Evolutionary conservation across 2,329 filamentous ascomycete genomes (phyloP).

Genomic region (Beauveria sp.): DNA sequence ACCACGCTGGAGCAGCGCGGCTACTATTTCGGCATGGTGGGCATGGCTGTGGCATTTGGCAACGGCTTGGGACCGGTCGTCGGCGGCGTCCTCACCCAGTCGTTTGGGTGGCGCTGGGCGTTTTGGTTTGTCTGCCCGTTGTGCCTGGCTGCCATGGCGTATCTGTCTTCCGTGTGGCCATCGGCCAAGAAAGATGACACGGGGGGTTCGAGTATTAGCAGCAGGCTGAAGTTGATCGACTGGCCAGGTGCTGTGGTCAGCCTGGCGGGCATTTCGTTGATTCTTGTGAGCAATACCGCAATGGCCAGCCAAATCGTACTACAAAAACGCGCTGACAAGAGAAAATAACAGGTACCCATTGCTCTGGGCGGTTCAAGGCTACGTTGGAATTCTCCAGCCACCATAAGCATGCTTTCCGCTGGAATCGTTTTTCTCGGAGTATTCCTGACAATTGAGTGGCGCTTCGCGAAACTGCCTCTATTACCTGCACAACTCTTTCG

Average conservation of each 20-base stretch:
- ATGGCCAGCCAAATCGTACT: neutral
- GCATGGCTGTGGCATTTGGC: neutral
- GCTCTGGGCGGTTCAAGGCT: neutral
- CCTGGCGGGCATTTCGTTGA: neutral
- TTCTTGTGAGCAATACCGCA: neutral
- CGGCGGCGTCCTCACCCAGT: slow-evolving; percentile 1
- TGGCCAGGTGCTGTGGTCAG: neutral
- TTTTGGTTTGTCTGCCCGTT: slow-evolving; percentile 7
- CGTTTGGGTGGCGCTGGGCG: neutral
- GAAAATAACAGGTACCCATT: neutral
- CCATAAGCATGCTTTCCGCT: neutral
- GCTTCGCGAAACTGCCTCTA: slow-evolving; percentile 1
- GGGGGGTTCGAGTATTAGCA: neutral
- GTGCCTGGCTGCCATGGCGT: neutral
- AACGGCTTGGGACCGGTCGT: neutral
- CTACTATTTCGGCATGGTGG: slow-evolving; percentile 4
- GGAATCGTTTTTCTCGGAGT: neutral
- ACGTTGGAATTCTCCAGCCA: neutral
- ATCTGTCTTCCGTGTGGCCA: neutral
- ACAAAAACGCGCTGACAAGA: neutral
- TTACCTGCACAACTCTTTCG: neutral
- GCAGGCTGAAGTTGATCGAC: neutral
- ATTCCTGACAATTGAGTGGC: neutral
- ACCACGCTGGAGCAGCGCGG: slow-evolving; percentile 1
- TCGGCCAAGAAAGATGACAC: neutral